These are phyloP conservation scores for Taphrina deformans DNA, from an alignment of 1,139 yeast species.

Conservation along the genomic window DNA sequence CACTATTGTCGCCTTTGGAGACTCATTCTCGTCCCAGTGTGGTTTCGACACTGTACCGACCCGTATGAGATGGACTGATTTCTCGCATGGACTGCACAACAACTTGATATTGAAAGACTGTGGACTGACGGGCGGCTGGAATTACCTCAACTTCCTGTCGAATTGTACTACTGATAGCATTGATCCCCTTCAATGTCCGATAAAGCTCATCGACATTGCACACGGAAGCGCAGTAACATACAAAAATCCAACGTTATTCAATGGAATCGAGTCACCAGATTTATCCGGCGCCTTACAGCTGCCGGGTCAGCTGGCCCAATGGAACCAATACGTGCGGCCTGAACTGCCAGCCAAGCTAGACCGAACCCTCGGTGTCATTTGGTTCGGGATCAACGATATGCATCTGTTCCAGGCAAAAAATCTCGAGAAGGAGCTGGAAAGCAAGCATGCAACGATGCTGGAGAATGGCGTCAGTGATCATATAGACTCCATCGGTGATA, in stretches of 20 bases:
- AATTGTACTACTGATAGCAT: neutral
- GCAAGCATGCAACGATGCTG: neutral
- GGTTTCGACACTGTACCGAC: neutral
- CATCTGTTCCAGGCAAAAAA: neutral
- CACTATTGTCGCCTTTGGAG: conserved; percentile 6
- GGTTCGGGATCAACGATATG: conserved; percentile 5
- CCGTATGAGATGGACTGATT: neutral
- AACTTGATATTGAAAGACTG: neutral
- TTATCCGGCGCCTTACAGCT: neutral
- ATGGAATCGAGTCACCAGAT: neutral
- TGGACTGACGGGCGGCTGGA: neutral
- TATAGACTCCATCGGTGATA: neutral
- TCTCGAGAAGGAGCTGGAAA: neutral
- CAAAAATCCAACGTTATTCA: neutral
- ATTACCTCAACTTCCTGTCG: conserved; percentile 1
- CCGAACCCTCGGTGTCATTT: neutral
- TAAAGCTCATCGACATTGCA: conserved; percentile 2
- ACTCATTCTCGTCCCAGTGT: conserved; percentile 9
- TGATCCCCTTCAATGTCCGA: neutral
- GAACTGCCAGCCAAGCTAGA: neutral
- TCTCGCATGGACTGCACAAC: neutral
- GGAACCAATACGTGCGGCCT: neutral
- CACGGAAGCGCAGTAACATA: neutral
- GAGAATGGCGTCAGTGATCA: neutral
- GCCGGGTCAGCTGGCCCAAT: neutral